phyloP scores from a whole-genome alignment of 73 alveolate genomes.

The Tetrahymena borealis region DNA sequence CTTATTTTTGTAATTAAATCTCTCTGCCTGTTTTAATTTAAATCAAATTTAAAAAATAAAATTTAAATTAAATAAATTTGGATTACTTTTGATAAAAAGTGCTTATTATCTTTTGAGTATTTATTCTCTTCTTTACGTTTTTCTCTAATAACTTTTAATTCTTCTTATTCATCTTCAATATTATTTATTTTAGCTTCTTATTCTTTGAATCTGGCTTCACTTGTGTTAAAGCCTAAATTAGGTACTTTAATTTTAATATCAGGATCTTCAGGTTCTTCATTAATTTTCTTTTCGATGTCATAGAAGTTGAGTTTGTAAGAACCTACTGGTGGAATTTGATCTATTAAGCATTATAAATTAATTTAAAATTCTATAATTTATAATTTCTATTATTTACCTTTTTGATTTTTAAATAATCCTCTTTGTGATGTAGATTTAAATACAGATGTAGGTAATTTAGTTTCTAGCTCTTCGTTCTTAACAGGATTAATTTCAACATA shows the following conservation, averaged over 20 bases:
- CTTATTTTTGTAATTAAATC: not conserved
- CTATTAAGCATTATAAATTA: not conserved
- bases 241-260: not conserved
- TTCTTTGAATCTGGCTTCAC: conserved; percentile 5
- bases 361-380: not conserved
- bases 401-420: conserved; percentile 1
- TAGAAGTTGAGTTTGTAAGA: conserved; percentile 8
- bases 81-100: not conserved
- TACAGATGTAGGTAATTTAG: conserved; percentile 10
- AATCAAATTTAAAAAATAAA: not conserved
- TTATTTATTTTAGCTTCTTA: not conserved
- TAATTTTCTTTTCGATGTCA: not conserved
- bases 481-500: conserved; percentile 4
- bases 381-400: not conserved
- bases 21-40: conserved; percentile 5
- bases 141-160: not conserved
- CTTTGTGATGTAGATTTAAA: conserved; percentile 27
- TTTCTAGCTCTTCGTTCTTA: conserved; percentile 3
- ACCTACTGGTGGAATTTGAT: conserved; percentile 7
- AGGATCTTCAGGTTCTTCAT: conserved; percentile 2
- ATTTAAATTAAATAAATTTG: not conserved
- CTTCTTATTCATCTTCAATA: conserved; percentile 1
- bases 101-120: not conserved
- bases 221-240: conserved; percentile 14
- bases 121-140: not conserved